Evolutionary conservation across 768 basidiomycete species (phyloP).

Genomic region (Daedaleopsis sinensis): DNA sequence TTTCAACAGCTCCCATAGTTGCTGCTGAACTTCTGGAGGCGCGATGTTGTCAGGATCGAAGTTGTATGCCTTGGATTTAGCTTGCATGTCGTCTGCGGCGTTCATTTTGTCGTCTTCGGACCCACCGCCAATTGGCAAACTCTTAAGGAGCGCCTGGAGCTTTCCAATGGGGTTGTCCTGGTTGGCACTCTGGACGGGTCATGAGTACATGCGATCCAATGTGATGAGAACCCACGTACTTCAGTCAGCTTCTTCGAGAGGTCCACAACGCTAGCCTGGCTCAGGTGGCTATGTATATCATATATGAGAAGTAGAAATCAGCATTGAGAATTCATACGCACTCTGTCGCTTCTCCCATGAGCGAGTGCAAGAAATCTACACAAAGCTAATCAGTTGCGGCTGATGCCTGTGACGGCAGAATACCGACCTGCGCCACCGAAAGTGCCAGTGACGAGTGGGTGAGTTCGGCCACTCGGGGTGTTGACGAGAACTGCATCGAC

Average conservation of each 20-base stretch:
- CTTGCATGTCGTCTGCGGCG: slow-evolving; percentile 58
- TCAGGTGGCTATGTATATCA: slow-evolving; percentile 46
- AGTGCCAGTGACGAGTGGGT: slow-evolving; percentile 69
- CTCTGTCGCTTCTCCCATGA: slow-evolving; percentile 70
- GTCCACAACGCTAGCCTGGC: slow-evolving; percentile 63
- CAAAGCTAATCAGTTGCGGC: slow-evolving; percentile 21
- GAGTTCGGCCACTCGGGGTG: slow-evolving; percentile 57
- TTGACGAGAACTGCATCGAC: slow-evolving; percentile 37
- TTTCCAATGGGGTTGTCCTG: slow-evolving; percentile 38
- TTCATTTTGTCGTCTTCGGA: slow-evolving; percentile 49
- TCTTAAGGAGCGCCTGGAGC: slow-evolving; percentile 49
- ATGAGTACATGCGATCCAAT: background rate
- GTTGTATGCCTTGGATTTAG: slow-evolving; percentile 57
- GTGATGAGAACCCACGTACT: slow-evolving; percentile 16
- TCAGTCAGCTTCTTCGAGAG: slow-evolving; percentile 54
- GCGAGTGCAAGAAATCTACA: slow-evolving; percentile 67
- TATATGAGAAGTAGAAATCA: too few species aligned
- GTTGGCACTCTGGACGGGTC: slow-evolving; percentile 24
- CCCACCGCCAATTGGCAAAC: slow-evolving; percentile 54
- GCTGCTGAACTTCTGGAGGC: slow-evolving; percentile 63
- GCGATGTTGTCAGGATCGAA: slow-evolving; percentile 65
- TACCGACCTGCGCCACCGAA: slow-evolving; percentile 45
- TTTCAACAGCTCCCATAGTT: slow-evolving; percentile 56
- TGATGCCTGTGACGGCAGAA: background rate
- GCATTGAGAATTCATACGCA: slow-evolving; percentile 28